Evolutionary conservation across 176 grass and related monocot genomes (phyloP).

Genomic region (Raddia distichophylla): DNA sequence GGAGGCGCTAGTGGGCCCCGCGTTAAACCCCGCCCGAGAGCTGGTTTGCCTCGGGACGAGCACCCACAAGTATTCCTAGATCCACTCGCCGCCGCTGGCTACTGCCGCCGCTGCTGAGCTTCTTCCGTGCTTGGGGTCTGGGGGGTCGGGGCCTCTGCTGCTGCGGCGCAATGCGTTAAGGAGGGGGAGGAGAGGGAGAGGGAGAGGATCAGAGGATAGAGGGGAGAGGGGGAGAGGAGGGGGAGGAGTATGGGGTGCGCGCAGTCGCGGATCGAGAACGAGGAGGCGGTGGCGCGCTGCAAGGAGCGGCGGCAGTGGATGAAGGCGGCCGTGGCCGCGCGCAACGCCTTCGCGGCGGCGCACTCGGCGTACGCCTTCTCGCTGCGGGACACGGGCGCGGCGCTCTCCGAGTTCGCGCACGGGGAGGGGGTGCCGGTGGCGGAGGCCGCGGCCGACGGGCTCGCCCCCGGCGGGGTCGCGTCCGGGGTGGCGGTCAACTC

Average conservation of each 20-base stretch:
- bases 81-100: slow-evolving; percentile 31
- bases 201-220: background rate
- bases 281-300: slow-evolving; percentile 86
- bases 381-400: slow-evolving; percentile 76
- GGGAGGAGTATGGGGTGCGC: slow-evolving; percentile 72
- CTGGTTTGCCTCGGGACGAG: slow-evolving; percentile 36
- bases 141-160: background rate
- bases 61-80: slow-evolving; percentile 39
- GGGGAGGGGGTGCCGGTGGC: slow-evolving; percentile 55
- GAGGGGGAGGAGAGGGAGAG: background rate
- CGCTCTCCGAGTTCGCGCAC: slow-evolving; percentile 86
- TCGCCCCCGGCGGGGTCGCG: background rate
- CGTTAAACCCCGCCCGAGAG: slow-evolving; percentile 14
- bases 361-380: slow-evolving; percentile 78
- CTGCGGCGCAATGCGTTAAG: slow-evolving; percentile 48
- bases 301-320: slow-evolving; percentile 84
- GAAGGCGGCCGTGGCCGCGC: slow-evolving; percentile 69
- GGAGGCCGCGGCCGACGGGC: background rate
- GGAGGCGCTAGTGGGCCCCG: too few species aligned
- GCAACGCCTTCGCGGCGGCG: slow-evolving; percentile 85
- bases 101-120: background rate
- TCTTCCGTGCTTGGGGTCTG: background rate
- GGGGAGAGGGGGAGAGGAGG: background rate
- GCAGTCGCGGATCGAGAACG: slow-evolving; percentile 94
- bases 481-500: slow-evolving; percentile 2